Conservation (phyloP, 2,329 filamentous ascomycete genomes). For the Colletotrichum shisoi region DNA sequence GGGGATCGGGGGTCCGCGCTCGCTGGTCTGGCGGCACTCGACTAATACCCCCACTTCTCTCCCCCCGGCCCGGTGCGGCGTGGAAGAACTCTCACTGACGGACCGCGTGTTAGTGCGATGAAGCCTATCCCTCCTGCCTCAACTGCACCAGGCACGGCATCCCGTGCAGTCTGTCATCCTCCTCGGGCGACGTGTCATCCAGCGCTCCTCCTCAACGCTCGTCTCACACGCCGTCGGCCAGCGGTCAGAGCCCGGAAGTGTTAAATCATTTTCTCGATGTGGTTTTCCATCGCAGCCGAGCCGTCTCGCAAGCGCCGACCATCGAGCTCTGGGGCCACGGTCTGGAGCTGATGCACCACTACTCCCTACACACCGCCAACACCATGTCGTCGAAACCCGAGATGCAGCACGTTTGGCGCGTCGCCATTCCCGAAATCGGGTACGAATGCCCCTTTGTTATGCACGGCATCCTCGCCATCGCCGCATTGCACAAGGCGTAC, state of each 20-base stretch:
- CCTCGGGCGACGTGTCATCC: neutral
- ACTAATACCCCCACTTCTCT: no score
- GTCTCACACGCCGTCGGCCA: neutral
- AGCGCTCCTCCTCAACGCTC: slow-evolving; percentile 2
- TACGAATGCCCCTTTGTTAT: slow-evolving; percentile 45
- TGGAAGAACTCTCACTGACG: neutral
- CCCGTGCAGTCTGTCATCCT: slow-evolving; percentile 43
- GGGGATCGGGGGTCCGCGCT: neutral
- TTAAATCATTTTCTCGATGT: slow-evolving; percentile 8
- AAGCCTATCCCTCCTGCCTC: slow-evolving; percentile 45
- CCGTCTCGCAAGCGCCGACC: neutral
- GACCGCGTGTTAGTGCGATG: slow-evolving; percentile 41
- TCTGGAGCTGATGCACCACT: slow-evolving; percentile 48
- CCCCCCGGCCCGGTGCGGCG: neutral
- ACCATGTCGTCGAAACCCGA: slow-evolving; percentile 42
- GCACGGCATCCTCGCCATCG: slow-evolving; percentile 46
- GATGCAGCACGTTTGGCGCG: slow-evolving; percentile 44
- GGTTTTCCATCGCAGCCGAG: neutral
- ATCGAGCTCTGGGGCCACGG: slow-evolving; percentile 32
- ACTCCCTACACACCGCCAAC: slow-evolving; percentile 43
- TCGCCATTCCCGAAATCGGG: slow-evolving; percentile 43
- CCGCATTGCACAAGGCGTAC: slow-evolving; percentile 47
- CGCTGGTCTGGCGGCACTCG: neutral
- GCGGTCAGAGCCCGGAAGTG: slow-evolving; percentile 1
- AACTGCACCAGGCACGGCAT: slow-evolving; percentile 46